A percentile compares a stretch with the other conserved stretches of the same genome.
Conservation (phyloP, 75 land plant genomes). For the Pinus taeda region DNA sequence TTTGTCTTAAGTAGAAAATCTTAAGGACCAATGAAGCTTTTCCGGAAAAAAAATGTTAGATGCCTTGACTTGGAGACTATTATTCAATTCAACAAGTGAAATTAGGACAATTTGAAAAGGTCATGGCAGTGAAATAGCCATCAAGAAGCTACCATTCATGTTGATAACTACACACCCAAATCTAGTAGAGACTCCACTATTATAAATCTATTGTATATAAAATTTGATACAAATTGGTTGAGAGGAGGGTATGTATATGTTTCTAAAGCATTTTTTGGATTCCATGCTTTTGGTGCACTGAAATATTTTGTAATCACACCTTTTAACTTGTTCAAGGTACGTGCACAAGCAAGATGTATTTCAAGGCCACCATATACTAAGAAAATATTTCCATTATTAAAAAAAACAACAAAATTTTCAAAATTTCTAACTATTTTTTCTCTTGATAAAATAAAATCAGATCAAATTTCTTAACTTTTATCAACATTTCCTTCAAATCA, state of each 20-base stretch:
- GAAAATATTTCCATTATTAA: neutral
- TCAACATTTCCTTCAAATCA: conserved; percentile 34
- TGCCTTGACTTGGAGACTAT: too few relatives aligned
- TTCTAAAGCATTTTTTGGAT: conserved; percentile 68
- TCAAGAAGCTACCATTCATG: too few relatives aligned
- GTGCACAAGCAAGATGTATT: conserved; percentile 52
- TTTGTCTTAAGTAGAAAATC: too few relatives aligned
- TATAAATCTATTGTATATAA: too few relatives aligned
- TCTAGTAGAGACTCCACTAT: too few relatives aligned
- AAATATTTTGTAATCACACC: conserved; percentile 66
- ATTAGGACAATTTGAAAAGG: too few relatives aligned
- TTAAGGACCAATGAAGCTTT: too few relatives aligned
- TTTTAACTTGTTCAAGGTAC: conserved; percentile 70
- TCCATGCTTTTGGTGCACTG: conserved; percentile 55
- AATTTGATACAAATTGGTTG: conserved; percentile 34
- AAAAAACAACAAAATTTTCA: conserved; percentile 17
- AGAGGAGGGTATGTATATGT: conserved; percentile 49
- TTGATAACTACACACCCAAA: too few relatives aligned
- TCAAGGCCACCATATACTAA: neutral
- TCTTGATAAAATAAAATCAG: conserved; percentile 41
- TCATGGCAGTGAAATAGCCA: too few relatives aligned
- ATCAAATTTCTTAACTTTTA: conserved; percentile 30
- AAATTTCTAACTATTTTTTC: conserved; percentile 38
- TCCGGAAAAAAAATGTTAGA: too few relatives aligned
- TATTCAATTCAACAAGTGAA: too few relatives aligned